phyloP scores from a whole-genome alignment of 371 early-diverging fungal species.

The Gilbertella persicaria region DNA sequence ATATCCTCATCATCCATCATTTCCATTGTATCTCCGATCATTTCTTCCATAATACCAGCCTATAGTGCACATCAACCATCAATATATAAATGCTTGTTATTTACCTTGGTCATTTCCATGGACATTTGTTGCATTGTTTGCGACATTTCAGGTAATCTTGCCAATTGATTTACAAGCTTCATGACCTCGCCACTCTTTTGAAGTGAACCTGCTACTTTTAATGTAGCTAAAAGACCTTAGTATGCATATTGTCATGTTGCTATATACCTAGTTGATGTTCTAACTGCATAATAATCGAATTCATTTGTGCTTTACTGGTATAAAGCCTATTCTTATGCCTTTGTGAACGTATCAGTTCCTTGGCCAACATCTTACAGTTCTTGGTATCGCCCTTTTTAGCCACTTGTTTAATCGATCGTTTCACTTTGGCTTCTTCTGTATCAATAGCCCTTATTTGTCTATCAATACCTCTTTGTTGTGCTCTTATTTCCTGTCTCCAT shows the following conservation, averaged over 20 bases:
- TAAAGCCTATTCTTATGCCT: conserved; percentile 81
- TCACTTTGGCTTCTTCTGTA: conserved; percentile 82
- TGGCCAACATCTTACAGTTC: conserved; percentile 81
- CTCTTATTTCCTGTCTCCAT: conserved; percentile 85
- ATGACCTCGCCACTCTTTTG: conserved; percentile 90
- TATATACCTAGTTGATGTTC: conserved; percentile 81
- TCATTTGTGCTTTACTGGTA: conserved; percentile 92
- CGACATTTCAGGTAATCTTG: conserved; percentile 84
- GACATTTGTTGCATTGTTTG: conserved; percentile 87
- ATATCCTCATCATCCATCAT: conserved; percentile 85
- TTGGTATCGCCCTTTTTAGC: conserved; percentile 85
- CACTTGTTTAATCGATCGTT: conserved; percentile 76
- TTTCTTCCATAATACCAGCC: conserved; percentile 95
- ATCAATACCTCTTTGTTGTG: conserved; percentile 89
- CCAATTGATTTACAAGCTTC: conserved; percentile 84
- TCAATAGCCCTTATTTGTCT: conserved; percentile 82
- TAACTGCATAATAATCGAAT: conserved; percentile 88
- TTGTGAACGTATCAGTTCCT: conserved; percentile 80
- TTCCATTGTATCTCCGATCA: conserved; percentile 91
- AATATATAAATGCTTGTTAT: neutral
- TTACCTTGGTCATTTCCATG: conserved; percentile 93
- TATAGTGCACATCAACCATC: conserved; percentile 23
- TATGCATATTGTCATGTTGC: neutral
- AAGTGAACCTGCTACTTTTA: conserved; percentile 88
- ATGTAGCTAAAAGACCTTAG: conserved; percentile 51